These are phyloP conservation scores for Discostella pseudostelligera DNA, from an alignment of 108 stramenopile genomes.

Conservation along the genomic window DNA sequence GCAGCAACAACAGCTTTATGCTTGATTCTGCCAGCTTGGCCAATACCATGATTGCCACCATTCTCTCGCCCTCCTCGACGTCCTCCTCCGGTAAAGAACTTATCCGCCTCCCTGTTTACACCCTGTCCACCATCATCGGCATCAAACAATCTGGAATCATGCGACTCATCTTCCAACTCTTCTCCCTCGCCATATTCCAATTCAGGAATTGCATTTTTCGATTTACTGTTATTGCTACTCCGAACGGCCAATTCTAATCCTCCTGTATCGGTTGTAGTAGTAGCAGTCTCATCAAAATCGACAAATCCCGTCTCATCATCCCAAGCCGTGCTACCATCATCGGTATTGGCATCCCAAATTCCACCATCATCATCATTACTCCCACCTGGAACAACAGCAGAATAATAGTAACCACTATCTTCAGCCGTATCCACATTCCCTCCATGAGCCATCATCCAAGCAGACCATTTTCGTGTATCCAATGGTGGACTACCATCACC, in stretches of 20 bases:
- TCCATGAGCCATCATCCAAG: conserved; percentile 25
- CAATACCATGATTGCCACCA: background rate
- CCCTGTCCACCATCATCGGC: conserved; percentile 29
- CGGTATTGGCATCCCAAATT: conserved; percentile 28
- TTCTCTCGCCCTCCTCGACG: background rate
- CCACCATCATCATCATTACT: conserved; percentile 7
- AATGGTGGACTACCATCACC: conserved; percentile 20
- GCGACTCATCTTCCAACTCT: conserved; percentile 39
- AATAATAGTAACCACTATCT: background rate
- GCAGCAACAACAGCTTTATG: background rate
- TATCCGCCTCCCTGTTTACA: conserved; percentile 28
- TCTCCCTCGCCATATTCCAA: conserved; percentile 46
- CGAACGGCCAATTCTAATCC: conserved; percentile 13
- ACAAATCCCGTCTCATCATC: conserved; percentile 30
- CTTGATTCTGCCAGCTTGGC: background rate
- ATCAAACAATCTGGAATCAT: conserved; percentile 44
- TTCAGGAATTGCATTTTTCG: conserved; percentile 11
- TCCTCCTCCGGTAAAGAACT: conserved; percentile 19
- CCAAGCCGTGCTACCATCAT: conserved; percentile 19
- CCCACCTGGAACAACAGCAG: background rate
- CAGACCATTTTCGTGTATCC: conserved; percentile 33
- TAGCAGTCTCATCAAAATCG: conserved; percentile 9
- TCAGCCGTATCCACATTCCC: conserved; percentile 7
- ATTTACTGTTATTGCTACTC: conserved; percentile 10
- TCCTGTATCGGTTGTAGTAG: background rate